Conservation (phyloP, 2,329 filamentous ascomycete species). For the Ceratocystis papillata region DNA sequence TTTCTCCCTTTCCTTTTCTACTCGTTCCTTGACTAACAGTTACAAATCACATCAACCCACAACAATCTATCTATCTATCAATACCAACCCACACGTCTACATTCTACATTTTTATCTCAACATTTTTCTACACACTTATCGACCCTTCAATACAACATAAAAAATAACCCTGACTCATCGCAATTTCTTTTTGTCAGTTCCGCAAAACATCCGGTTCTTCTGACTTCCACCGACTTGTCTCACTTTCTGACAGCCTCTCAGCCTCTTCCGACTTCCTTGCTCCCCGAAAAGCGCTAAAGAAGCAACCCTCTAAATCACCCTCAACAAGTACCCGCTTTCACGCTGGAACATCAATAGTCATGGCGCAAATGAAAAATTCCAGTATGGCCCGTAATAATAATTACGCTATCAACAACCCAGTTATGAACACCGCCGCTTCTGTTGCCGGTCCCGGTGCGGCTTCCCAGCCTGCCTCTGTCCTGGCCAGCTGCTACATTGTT, state of each 20-base stretch:
- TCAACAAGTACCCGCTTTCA: not conserved
- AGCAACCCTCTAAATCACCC: slow-evolving; percentile 16
- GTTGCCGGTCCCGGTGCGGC: no score
- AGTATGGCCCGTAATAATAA: slow-evolving; percentile 61
- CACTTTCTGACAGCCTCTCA: not conserved
- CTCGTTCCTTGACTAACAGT: not conserved
- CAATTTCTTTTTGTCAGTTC: no score
- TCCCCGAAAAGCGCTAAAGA: slow-evolving; percentile 20
- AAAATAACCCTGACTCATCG: no score
- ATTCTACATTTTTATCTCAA: no score
- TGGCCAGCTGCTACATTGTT: slow-evolving; percentile 86
- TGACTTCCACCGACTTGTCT: no score
- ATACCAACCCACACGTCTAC: not conserved
- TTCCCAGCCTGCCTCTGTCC: slow-evolving; percentile 54
- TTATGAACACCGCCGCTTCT: slow-evolving; percentile 33
- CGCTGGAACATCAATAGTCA: slow-evolving; percentile 32
- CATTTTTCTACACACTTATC: no score
- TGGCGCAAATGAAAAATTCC: slow-evolving; percentile 62
- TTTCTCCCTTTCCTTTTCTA: slow-evolving; percentile 18
- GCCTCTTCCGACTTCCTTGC: not conserved
- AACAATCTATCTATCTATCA: no score
- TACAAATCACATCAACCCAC: not conserved
- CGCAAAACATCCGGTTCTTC: no score
- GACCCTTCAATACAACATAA: no score
- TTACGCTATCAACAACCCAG: slow-evolving; percentile 54